Conservation (phyloP, 805 yeast species). For the Zygosaccharomyces rouxii region DNA sequence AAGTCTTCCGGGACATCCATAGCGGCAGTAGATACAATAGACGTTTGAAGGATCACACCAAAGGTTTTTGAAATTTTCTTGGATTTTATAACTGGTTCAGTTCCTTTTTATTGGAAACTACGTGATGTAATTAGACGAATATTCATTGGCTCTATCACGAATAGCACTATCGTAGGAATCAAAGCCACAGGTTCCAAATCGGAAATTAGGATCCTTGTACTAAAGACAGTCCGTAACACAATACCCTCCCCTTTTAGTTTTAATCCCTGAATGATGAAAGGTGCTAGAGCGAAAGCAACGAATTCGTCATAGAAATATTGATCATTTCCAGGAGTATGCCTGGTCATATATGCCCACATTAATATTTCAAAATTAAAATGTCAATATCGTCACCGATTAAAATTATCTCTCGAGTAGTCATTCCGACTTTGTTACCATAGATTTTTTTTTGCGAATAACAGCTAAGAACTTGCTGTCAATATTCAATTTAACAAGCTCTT, state of each 20-base stretch:
- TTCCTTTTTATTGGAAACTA: too few relatives aligned
- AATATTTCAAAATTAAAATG: constrained; percentile 25
- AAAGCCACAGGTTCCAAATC: constrained; percentile 23
- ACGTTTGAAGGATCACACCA: too few relatives aligned
- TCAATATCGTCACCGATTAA: constrained; percentile 31
- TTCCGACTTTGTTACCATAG: constrained; percentile 14
- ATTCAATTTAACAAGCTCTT: constrained; percentile 21
- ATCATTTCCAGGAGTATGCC: constrained; percentile 25
- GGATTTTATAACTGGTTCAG: too few relatives aligned
- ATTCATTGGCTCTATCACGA: constrained; percentile 3
- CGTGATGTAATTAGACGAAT: constrained; percentile 7
- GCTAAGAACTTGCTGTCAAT: constrained; percentile 22
- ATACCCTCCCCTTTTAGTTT: constrained; percentile 23
- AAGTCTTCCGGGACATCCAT: too few relatives aligned
- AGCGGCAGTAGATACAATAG: too few relatives aligned
- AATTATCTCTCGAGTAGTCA: constrained; percentile 26
- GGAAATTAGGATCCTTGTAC: constrained; percentile 15
- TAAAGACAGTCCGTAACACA: constrained; percentile 26
- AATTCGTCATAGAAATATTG: constrained; percentile 20
- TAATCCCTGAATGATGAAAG: constrained; percentile 20
- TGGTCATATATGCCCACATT: constrained; percentile 31
- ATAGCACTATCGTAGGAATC: constrained; percentile 8
- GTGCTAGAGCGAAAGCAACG: constrained; percentile 25
- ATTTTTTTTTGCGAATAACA: constrained; percentile 12
- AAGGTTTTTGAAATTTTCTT: too few relatives aligned